phyloP scores from a whole-genome alignment of 805 yeast species.

The Wickerhamiella vanderwaltii region DNA sequence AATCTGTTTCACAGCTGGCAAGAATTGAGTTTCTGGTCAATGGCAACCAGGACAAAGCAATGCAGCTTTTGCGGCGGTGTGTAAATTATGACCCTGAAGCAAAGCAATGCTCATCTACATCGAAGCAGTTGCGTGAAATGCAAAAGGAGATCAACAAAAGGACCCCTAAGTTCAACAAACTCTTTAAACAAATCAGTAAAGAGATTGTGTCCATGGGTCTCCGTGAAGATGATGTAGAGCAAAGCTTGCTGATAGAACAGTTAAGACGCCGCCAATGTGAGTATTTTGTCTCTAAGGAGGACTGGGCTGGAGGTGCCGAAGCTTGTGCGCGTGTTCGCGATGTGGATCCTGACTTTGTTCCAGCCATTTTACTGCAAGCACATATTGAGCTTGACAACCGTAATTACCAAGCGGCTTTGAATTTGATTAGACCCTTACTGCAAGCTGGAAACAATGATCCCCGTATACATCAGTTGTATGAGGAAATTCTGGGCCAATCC shows the following conservation, averaged over 20 bases:
- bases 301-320: conserved; percentile 22
- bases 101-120: conserved; percentile 39
- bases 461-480: conserved; percentile 19
- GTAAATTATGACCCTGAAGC: conserved; percentile 67
- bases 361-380: conserved; percentile 24
- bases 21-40: conserved; percentile 34
- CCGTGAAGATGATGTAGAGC: conserved; percentile 14
- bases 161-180: conserved; percentile 7
- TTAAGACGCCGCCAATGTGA: conserved; percentile 21
- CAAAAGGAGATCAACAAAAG: conserved; percentile 22
- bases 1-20: conserved; percentile 29
- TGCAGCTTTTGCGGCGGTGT: conserved; percentile 49
- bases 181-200: conserved; percentile 10
- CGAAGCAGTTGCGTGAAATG: conserved; percentile 22
- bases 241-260: conserved; percentile 18
- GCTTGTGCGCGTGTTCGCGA: conserved; percentile 24
- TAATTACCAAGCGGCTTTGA: conserved; percentile 23
- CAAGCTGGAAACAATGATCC: conserved; percentile 16
- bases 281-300: conserved; percentile 16
- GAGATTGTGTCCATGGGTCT: conserved; percentile 12
- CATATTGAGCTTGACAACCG: conserved; percentile 20
- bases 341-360: conserved; percentile 21
- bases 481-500: conserved; percentile 22
- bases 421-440: conserved; percentile 14
- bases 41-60: conserved; percentile 40